Evolutionary conservation across 2,329 filamentous ascomycete genomes (phyloP), one percentile per base, ranked within the genome.

Genomic region (Colletotrichum sp.): DNA sequence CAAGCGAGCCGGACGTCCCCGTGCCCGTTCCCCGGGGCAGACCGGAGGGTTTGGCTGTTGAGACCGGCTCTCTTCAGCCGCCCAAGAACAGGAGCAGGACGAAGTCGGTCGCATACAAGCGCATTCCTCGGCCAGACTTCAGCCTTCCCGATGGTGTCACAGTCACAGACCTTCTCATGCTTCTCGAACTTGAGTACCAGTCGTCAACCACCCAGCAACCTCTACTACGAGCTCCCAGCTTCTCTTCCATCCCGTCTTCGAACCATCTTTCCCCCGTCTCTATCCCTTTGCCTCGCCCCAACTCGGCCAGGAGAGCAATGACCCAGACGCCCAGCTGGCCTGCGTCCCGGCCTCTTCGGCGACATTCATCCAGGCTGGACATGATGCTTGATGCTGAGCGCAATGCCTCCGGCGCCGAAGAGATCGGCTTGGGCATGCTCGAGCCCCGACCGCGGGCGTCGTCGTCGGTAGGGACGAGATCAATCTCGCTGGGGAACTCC

Each of bases 381-480:
- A 71, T 74, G 63, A 69, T 62, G 15, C 62, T 74, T 8, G 72
- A 71, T 9, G 72, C 69, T 12, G 72, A 74, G 24, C 72, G 68
- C 16, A 66, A 65, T 18, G 72, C 63, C 16, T 67, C 68, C 8
- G 68, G 72, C 11, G 62, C 63, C 6, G 62, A 66, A 24, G 68
- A 74, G 62, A 67, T 74, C 2, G 72, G 72, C 6, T 21, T 74
- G 55, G 57, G 68, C 13, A 72, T 74, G 72, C 72, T 74, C 4
- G 72, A 74, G 29, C 72, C 72, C 6, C 43, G 72, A 9, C 62
- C 64, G 43, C 5, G 62, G 21, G 43, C 68, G 21, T 74, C 72
- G 3, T 63, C 31, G 8, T 72, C 72, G 16, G 62, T 71, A 8
- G 65, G 43, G 18, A 16, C 59, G 3, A 62, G 34, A 43, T 62